Evolutionary conservation across 2,329 filamentous ascomycete species (phyloP).

Genomic region (Podosphaera leucotricha): DNA sequence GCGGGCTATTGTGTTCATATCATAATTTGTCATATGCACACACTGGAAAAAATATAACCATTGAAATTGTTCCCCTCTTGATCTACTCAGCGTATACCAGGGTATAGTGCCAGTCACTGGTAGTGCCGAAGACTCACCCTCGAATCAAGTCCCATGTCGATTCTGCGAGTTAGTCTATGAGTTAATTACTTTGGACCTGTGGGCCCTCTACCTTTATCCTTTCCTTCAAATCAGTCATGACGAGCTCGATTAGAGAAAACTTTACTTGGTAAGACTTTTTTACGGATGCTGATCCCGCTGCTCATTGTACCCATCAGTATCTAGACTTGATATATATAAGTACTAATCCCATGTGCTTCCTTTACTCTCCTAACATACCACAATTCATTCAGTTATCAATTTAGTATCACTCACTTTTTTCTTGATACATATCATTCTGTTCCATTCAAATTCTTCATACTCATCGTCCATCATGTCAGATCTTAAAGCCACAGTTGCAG

Average conservation of each 20-base stretch:
- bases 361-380: background rate
- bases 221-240: background rate
- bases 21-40: background rate
- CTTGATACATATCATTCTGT: background rate
- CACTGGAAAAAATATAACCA: background rate
- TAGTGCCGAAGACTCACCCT: background rate
- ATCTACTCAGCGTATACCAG: background rate
- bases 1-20: background rate
- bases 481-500: conserved; percentile 38
- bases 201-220: background rate
- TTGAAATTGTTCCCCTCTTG: background rate
- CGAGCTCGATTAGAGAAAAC: background rate
- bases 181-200: background rate
- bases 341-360: background rate
- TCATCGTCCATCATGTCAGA: conserved; percentile 34
- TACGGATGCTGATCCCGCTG: background rate
- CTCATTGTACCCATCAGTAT: background rate
- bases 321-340: background rate
- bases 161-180: background rate
- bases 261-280: background rate
- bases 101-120: background rate
- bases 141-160: background rate
- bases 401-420: background rate
- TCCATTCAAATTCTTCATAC: background rate
- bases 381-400: background rate